These are phyloP conservation scores for Hypoxylon trugodes DNA, from an alignment of 495 filamentous ascomycete genomes.

Conservation along the genomic window DNA sequence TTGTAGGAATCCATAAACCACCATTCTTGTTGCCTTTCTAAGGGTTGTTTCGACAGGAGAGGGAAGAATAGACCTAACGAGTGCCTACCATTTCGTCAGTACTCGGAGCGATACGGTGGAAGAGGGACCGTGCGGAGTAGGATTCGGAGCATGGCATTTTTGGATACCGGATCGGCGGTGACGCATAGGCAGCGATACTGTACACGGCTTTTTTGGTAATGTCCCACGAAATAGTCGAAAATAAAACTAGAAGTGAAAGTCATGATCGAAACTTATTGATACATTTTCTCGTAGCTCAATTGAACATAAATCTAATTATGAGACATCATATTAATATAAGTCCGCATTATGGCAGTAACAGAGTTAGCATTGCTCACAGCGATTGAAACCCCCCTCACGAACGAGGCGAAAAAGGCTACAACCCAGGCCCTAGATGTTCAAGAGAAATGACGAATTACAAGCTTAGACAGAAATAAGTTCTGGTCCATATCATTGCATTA, in stretches of 20 bases:
- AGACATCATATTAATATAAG: too few relatives aligned
- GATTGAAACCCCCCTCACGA: slow-evolving; percentile 31
- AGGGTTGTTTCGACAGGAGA: too few relatives aligned
- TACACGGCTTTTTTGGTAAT: neutral
- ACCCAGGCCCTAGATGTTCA: slow-evolving; percentile 39
- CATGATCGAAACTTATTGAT: neutral
- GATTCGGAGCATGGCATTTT: neutral
- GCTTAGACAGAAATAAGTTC: too few relatives aligned
- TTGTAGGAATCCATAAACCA: too few relatives aligned
- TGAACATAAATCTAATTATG: neutral
- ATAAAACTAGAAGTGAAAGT: too few relatives aligned
- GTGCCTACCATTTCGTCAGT: too few relatives aligned
- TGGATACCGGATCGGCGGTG: too few relatives aligned
- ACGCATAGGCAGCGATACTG: neutral
- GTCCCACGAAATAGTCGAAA: neutral
- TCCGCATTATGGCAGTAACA: slow-evolving; percentile 58
- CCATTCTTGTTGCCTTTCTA: too few relatives aligned
- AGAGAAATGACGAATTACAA: slow-evolving; percentile 50
- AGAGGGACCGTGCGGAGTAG: neutral
- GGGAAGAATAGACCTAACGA: too few relatives aligned
- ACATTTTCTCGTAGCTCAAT: neutral
- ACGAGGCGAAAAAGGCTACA: slow-evolving; percentile 41
- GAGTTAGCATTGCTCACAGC: slow-evolving; percentile 61
- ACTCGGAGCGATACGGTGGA: too few relatives aligned
- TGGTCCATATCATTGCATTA: too few relatives aligned